A percentile compares a stretch with the other conserved stretches of the same genome.
phyloP scores from a whole-genome alignment of 495 filamentous ascomycete species.

The Poronia punctata region DNA sequence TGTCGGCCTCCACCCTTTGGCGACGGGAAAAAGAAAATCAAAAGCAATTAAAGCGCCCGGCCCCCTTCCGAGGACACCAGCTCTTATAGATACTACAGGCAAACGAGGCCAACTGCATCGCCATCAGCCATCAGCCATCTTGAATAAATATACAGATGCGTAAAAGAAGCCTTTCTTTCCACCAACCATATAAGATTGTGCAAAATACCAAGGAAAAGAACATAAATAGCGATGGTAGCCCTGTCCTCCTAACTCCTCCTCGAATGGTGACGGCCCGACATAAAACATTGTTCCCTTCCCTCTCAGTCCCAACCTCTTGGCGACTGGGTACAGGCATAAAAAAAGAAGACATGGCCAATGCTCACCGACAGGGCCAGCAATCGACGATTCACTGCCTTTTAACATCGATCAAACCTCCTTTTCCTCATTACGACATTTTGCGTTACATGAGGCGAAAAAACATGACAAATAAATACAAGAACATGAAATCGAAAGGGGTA shows the following conservation, averaged over 20 bases:
- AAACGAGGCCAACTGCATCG: neutral
- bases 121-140: neutral
- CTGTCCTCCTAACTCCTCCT: neutral
- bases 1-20: no score
- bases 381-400: conserved; percentile 13
- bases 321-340: neutral
- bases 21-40: no score
- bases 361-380: conserved; percentile 17
- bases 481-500: conserved; percentile 22
- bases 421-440: conserved; percentile 23
- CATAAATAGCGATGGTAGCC: neutral
- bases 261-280: neutral
- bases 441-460: conserved; percentile 18
- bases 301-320: neutral
- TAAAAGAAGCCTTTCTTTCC: conserved; percentile 4
- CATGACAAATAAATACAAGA: conserved; percentile 27
- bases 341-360: conserved; percentile 18
- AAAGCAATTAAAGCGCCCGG: no score
- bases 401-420: conserved; percentile 13
- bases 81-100: neutral
- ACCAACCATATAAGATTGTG: neutral
- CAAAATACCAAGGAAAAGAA: neutral
- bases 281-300: conserved; percentile 5
- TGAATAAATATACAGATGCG: conserved; percentile 29
- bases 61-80: neutral